These are phyloP conservation scores for Hypholoma fasciculare DNA, from an alignment of 768 basidiomycete genomes.

Conservation along the genomic window DNA sequence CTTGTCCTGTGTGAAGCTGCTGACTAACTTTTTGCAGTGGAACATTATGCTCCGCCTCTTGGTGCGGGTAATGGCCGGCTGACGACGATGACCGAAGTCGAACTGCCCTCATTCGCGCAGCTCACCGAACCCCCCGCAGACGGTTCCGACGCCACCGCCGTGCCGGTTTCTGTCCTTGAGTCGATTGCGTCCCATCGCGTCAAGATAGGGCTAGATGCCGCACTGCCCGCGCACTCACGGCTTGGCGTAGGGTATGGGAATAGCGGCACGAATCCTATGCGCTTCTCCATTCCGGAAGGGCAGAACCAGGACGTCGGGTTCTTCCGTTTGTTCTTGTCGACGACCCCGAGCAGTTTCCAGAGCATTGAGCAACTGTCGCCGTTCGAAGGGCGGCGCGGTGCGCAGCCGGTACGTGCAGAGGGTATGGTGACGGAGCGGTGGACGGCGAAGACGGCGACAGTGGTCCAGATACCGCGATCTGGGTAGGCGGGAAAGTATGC, in stretches of 20 bases:
- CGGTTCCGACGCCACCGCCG: neutral
- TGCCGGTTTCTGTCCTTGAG: neutral
- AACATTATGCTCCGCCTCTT: constrained; percentile 28
- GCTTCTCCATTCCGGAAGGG: constrained; percentile 28
- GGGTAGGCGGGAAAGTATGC: neutral
- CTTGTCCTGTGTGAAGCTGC: neutral
- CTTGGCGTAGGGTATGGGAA: constrained; percentile 42
- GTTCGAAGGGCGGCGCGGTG: constrained; percentile 17
- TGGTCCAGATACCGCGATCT: neutral
- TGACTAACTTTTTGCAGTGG: constrained; percentile 10
- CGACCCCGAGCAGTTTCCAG: constrained; percentile 31
- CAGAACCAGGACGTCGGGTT: constrained; percentile 39
- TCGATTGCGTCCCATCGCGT: neutral
- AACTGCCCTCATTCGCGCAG: neutral
- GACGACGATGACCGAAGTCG: constrained; percentile 6
- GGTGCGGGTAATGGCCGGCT: constrained; percentile 23
- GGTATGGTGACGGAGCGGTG: neutral
- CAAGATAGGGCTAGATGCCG: constrained; percentile 19
- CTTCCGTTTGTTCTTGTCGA: constrained; percentile 44
- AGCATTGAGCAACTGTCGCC: constrained; percentile 32
- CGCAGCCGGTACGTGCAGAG: neutral
- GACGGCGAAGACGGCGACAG: neutral
- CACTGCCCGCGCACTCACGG: constrained; percentile 24
- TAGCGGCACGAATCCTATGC: constrained; percentile 30
- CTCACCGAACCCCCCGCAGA: too few relatives aligned